Conservation (phyloP, 1,284 basidiomycete species). For the Rhodotorula sp. region DNA sequence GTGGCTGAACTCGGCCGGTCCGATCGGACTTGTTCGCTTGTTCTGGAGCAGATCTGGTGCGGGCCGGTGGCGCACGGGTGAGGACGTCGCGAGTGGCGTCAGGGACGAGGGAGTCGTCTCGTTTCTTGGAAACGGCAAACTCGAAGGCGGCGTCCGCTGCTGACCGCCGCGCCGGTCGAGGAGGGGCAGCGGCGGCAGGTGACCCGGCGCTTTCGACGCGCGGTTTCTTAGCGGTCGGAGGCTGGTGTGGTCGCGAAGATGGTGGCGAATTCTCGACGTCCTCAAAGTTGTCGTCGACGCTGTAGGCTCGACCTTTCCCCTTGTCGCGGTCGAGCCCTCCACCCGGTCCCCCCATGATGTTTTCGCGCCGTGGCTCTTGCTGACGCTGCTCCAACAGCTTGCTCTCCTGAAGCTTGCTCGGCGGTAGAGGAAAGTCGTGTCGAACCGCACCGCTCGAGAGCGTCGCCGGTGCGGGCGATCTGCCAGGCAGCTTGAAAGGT, state of each 20-base stretch:
- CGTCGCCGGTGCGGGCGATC: neutral
- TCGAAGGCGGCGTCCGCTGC: constrained; percentile 9
- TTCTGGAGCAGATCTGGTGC: neutral
- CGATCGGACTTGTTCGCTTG: neutral
- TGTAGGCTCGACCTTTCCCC: neutral
- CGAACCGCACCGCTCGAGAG: neutral
- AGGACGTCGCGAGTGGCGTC: neutral
- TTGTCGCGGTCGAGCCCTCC: neutral
- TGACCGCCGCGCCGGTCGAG: neutral
- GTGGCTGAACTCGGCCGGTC: neutral
- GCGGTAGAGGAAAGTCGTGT: neutral
- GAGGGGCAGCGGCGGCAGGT: neutral
- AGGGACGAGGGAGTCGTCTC: neutral
- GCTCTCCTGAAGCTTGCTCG: neutral
- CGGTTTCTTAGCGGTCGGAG: neutral
- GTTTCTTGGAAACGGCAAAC: neutral
- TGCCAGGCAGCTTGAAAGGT: constrained; percentile 18
- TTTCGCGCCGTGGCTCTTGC: neutral
- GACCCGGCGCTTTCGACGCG: neutral
- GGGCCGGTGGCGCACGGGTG: neutral
- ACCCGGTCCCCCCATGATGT: no score
- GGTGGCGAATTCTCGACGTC: constrained; percentile 11
- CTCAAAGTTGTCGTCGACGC: neutral
- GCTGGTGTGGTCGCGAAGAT: neutral
- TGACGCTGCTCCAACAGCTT: neutral